These are phyloP conservation scores for Phialophora macrospora DNA, from an alignment of 2,329 filamentous ascomycete species.

Conservation along the genomic window DNA sequence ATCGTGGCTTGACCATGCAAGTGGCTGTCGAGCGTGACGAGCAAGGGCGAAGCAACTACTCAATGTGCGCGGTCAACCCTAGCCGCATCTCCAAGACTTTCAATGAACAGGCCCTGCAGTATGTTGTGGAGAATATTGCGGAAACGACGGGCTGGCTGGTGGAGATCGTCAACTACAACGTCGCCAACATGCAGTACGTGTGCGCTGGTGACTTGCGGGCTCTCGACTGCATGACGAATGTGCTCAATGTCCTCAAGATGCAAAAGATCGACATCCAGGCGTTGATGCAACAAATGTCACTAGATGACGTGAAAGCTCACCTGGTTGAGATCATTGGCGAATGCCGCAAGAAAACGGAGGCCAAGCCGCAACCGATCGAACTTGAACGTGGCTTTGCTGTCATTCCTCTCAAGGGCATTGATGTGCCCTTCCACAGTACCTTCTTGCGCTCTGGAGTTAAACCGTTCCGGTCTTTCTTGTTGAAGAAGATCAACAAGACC, in stretches of 20 bases:
- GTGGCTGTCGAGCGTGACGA: constrained; percentile 97
- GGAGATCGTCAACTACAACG: constrained; percentile 97
- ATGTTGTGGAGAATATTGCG: constrained; percentile 92
- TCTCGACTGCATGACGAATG: constrained; percentile 70
- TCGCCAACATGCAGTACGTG: constrained; percentile 73
- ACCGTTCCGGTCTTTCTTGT: constrained; percentile 95
- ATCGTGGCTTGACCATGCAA: constrained; percentile 98
- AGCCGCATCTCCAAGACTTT: constrained; percentile 98
- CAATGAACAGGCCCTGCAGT: constrained; percentile 95
- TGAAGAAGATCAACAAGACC: constrained; percentile 99
- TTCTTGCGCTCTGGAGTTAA: constrained; percentile 98
- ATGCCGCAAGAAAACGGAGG: constrained; percentile 82
- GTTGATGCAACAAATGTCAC: constrained; percentile 80
- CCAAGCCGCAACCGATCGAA: constrained; percentile 85
- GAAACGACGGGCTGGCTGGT: constrained; percentile 94
- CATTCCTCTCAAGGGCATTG: constrained; percentile 94
- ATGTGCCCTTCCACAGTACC: constrained; percentile 96
- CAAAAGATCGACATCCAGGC: constrained; percentile 97
- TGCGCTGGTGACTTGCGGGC: constrained; percentile 70
- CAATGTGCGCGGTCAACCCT: constrained; percentile 98
- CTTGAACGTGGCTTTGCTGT: constrained; percentile 95
- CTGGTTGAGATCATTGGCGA: constrained; percentile 89
- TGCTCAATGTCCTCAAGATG: constrained; percentile 93
- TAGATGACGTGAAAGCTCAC: constrained; percentile 90
- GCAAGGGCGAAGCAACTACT: constrained; percentile 92